Base-by-base conservation (phyloP, 371 early-diverging fungal genomes). In the Saksenaea vasiformis region DNA sequence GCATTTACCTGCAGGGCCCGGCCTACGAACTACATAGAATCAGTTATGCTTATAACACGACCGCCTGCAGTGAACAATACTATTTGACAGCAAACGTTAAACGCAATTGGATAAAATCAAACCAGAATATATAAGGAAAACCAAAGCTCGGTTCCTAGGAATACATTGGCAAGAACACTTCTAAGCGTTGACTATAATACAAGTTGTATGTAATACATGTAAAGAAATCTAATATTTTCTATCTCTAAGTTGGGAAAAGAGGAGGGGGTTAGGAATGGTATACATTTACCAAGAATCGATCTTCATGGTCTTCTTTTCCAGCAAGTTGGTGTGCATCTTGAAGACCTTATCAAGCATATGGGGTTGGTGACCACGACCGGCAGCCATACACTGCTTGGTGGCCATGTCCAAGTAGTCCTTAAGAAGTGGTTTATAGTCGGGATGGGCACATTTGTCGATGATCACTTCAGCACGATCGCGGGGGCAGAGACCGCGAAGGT, bases 281-380 rank as follows among this genome's bases (percentile, higher is more conserved):
- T 22, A 54, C 13, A 13, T 69, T 69, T 80, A 81, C 83, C 83
- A 83, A 41, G 78, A 77, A 9, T 80, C 74, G 54, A 83, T 68
- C 72, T 79, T 80, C 84, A 83, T 83, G 66, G 81, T 80, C 28
- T 79, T 79, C n/a, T 83, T 79, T 56, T 83, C 75, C 67, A 83
- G 43, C 55, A 80, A 67, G 72, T 81, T 81, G 56, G 71, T 71
- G 60, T 83, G 84, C 84, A 83, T 79, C 69, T 80, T 80, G 70
- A 83, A 83, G 10, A 81, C 84, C 69, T 77, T 80, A 43, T 83
- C 84, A 19, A 83, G 75, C 74, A 83, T 76, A 44, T 83, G 84
- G 55, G 84, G 84, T 67, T 83, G 73, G 65, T 83, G 84, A 58
- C 78, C 84, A 66, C 72, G 76, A 35, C 81, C 84, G 53, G 63